Evolutionary conservation across 2,329 filamentous ascomycete genomes (phyloP), one percentile per base, ranked within the genome.

Genomic region (Alternaria novae-zelandiae): DNA sequence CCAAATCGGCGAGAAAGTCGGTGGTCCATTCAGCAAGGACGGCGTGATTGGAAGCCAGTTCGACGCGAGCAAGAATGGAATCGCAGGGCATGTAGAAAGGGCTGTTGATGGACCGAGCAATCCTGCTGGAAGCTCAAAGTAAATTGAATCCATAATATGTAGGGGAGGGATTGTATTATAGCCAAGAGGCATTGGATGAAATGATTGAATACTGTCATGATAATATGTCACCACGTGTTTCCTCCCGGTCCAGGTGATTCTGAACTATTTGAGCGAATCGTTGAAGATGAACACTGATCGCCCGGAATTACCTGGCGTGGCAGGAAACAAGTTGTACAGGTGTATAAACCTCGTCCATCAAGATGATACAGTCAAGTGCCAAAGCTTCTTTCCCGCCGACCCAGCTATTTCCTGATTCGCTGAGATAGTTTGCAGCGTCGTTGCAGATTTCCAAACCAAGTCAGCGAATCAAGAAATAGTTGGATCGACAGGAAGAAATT

Each of bases 11-110:
- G 79, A 86, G 73, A 82, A 81, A 62, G 78, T 88, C 8, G 86
- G 76, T 3, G 76, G 87, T 0, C 76, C 74, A 7, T 72, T 78
- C 9, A 68, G 63, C 64, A 85, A 86, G 67, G 83, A 87, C 3
- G 86, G 86, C 0, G 70, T 81, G 9, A 82, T 88, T 59, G 86
- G 86, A 20, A 85, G 84, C 59, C 85, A 87, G 65, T 89, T 88
- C 67, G 77, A 82, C 67, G 87, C 86, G 0, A 72, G 81, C 0
- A 83, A 86, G 47, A 85, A 85, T 17, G 81, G 79, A 6, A 83
- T 88, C 26, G 86, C 86, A 3, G 86, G 86, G 2, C 82, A 82
- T 5, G 83, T 88, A 0, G 86, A 88, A 78, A 73, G 73, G n/a
- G 75, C 75, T 23, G 79, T 82, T 51, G 81, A 81, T 71, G 80